phyloP scores from a whole-genome alignment of 2,329 filamentous ascomycete genomes.

The Fusarium pseudograminearum region DNA sequence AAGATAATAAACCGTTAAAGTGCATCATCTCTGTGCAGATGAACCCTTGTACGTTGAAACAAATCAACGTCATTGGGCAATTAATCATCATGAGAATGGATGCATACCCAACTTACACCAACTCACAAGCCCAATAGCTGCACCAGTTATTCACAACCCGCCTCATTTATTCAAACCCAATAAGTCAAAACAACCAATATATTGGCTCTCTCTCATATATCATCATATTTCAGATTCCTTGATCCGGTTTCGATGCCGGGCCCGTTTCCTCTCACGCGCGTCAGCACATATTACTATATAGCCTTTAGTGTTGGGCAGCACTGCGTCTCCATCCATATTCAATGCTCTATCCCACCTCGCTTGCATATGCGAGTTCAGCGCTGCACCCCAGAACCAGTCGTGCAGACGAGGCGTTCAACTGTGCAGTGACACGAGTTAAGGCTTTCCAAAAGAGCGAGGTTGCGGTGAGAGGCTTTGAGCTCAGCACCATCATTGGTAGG shows the following conservation, averaged over 20 bases:
- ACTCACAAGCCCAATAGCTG: conserved; percentile 12
- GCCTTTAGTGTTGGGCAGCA: conserved; percentile 44
- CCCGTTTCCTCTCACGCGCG: conserved; percentile 23
- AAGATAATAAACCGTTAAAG: conserved; percentile 12
- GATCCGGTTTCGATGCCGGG: conserved; percentile 3
- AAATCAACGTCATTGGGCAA: conserved; percentile 25
- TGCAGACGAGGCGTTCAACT: conserved; percentile 31
- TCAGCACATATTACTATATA: conserved; percentile 25
- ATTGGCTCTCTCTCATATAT: neutral
- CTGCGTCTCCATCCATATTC: conserved; percentile 35
- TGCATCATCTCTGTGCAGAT: conserved; percentile 9
- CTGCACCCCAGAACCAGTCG: conserved; percentile 40
- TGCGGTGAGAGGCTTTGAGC: conserved; percentile 24
- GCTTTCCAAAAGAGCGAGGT: conserved; percentile 5
- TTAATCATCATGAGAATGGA: conserved; percentile 2
- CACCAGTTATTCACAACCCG: conserved; percentile 3
- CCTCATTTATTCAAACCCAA: conserved; percentile 15
- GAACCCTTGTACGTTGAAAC: conserved; percentile 15
- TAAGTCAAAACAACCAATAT: neutral
- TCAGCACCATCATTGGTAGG: conserved; percentile 11
- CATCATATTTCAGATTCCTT: conserved; percentile 8
- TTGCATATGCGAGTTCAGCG: conserved; percentile 17
- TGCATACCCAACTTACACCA: conserved; percentile 33
- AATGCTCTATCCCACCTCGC: conserved; percentile 23
- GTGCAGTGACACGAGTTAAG: conserved; percentile 14